phyloP scores from a whole-genome alignment of 2,329 filamentous ascomycete species.

The Eurotiales sp. region DNA sequence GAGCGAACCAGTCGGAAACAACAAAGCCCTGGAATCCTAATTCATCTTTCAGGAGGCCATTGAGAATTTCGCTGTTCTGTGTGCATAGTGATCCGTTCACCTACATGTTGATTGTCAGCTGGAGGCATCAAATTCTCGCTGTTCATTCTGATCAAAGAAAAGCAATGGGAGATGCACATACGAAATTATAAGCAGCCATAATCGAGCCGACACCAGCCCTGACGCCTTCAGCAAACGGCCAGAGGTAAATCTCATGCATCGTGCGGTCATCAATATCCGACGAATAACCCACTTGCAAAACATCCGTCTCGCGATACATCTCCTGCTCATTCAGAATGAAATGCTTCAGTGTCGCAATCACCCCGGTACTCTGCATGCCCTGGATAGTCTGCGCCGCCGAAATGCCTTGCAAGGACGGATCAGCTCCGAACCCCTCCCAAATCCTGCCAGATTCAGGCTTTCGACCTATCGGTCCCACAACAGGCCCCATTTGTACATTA shows the following conservation, averaged over 20 bases:
- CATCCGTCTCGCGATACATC: constrained; percentile 47
- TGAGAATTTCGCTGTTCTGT: constrained; percentile 65
- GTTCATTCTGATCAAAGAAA: too few species aligned
- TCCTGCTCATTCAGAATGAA: constrained; percentile 50
- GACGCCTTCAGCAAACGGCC: constrained; percentile 51
- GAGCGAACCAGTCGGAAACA: constrained; percentile 67
- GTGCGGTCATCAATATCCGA: constrained; percentile 51
- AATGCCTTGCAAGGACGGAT: constrained; percentile 61
- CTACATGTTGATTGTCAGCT: too few species aligned
- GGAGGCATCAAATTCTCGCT: too few species aligned
- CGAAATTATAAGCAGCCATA: constrained; percentile 44
- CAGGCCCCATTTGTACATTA: constrained; percentile 67
- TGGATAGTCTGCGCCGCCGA: constrained; percentile 51
- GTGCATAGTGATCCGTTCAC: constrained; percentile 65
- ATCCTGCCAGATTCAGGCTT: constrained; percentile 70
- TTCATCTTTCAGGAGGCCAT: constrained; percentile 69
- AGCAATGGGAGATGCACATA: constrained; percentile 20
- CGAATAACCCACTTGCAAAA: constrained; percentile 37
- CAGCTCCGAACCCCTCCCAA: constrained; percentile 71
- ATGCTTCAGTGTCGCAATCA: constrained; percentile 58
- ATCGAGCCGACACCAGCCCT: constrained; percentile 46
- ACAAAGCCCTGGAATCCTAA: constrained; percentile 69
- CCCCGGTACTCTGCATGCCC: constrained; percentile 55
- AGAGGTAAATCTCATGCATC: constrained; percentile 44
- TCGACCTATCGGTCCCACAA: constrained; percentile 66